Conservation (phyloP, 805 yeast species). For the Diddensiella santjacobensis region DNA sequence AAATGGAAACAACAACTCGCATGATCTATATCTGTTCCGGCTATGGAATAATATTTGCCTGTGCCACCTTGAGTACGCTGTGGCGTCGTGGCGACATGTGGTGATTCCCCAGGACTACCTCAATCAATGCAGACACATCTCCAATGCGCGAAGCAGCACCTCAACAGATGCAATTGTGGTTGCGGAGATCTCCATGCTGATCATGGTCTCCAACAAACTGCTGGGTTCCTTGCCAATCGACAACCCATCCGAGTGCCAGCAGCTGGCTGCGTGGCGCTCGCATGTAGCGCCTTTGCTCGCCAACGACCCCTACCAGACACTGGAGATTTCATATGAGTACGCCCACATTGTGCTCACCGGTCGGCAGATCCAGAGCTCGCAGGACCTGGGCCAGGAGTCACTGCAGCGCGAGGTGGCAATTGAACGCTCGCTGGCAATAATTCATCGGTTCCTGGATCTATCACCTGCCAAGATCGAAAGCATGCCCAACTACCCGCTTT, state of each 20-base stretch:
- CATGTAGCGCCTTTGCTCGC: slow-evolving; percentile 4
- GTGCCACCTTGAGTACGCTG: slow-evolving; percentile 48
- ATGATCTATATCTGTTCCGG: slow-evolving; percentile 51
- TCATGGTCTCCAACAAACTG: slow-evolving; percentile 1
- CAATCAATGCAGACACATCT: slow-evolving; percentile 37
- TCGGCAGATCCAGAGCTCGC: slow-evolving; percentile 4
- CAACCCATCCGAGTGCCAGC: slow-evolving; percentile 5
- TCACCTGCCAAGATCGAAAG: slow-evolving; percentile 49
- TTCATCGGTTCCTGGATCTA: slow-evolving; percentile 43
- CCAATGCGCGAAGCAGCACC: neutral
- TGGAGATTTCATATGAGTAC: slow-evolving; percentile 11
- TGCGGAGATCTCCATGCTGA: slow-evolving; percentile 13
- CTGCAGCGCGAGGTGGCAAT: slow-evolving; percentile 39
- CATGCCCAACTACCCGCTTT: slow-evolving; percentile 49
- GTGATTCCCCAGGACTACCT: slow-evolving; percentile 39
- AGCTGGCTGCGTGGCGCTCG: slow-evolving; percentile 4
- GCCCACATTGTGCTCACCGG: slow-evolving; percentile 14
- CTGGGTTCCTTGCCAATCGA: neutral
- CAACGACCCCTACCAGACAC: slow-evolving; percentile 6
- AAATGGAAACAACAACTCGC: slow-evolving; percentile 5
- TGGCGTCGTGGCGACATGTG: slow-evolving; percentile 48
- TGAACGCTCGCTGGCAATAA: slow-evolving; percentile 42
- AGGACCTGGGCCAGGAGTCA: neutral
- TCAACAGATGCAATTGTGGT: slow-evolving; percentile 12
- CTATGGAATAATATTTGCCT: slow-evolving; percentile 52